Evolutionary conservation across 1,139 yeast species (phyloP).

Genomic region (Kodamaea ohmeri): DNA sequence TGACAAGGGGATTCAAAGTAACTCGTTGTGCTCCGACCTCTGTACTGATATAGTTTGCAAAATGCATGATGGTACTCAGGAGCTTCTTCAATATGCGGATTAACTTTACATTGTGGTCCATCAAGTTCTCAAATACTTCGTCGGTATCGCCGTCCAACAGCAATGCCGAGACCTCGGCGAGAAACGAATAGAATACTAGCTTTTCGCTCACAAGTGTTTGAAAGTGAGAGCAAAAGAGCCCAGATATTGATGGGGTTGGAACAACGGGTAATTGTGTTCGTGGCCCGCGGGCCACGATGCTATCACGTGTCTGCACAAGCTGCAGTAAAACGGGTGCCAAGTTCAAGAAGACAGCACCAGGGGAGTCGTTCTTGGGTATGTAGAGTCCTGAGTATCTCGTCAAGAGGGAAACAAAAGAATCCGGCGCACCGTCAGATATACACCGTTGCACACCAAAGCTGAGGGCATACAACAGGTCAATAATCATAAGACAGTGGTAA

Average conservation of each 20-base stretch:
- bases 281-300: constrained; percentile 1
- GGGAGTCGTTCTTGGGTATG: constrained; percentile 8
- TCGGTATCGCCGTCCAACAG: constrained; percentile 37
- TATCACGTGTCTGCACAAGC: constrained; percentile 21
- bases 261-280: not conserved
- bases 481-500: constrained; percentile 45
- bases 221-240: constrained; percentile 19
- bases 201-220: constrained; percentile 26
- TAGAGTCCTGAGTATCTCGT: constrained; percentile 16
- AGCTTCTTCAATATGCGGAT: constrained; percentile 43
- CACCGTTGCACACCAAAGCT: constrained; percentile 55
- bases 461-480: constrained; percentile 56
- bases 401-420: constrained; percentile 20
- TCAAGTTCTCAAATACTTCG: constrained; percentile 41
- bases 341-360: constrained; percentile 6
- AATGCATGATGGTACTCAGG: constrained; percentile 35
- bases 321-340: constrained; percentile 15
- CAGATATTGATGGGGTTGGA: constrained; percentile 1
- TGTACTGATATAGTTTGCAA: constrained; percentile 18
- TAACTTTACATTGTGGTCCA: constrained; percentile 48
- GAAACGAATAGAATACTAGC: constrained; percentile 28
- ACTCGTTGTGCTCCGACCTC: constrained; percentile 1
- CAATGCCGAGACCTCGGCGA: constrained; percentile 28
- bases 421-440: constrained; percentile 13
- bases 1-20: constrained; percentile 32